These are phyloP conservation scores for Pyrenochaeta sp. DNA, from an alignment of 2,329 filamentous ascomycete genomes.

Conservation along the genomic window DNA sequence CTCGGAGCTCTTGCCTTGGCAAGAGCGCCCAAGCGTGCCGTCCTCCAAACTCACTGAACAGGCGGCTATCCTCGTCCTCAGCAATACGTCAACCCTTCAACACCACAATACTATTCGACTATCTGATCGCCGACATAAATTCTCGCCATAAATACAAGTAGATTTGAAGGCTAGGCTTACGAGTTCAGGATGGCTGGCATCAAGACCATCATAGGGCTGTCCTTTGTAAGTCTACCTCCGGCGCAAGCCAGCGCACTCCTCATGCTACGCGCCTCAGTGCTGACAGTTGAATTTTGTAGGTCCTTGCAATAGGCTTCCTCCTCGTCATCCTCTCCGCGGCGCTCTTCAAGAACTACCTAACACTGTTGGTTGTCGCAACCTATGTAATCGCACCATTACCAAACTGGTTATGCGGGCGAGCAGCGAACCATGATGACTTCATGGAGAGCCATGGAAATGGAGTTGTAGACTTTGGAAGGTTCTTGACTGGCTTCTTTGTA, in stretches of 20 bases:
- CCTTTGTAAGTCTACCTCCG: constrained; percentile 73
- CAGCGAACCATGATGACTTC: constrained; percentile 93
- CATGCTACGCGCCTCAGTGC: background rate
- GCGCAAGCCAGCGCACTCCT: constrained; percentile 20
- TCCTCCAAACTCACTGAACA: constrained; percentile 12
- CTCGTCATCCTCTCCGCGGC: constrained; percentile 98
- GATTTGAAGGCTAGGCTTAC: background rate
- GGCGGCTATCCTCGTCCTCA: constrained; percentile 12
- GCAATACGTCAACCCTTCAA: constrained; percentile 6
- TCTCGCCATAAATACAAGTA: background rate
- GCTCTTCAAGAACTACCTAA: constrained; percentile 93
- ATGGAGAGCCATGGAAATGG: constrained; percentile 84
- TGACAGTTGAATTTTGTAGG: constrained; percentile 53
- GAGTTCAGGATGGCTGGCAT: constrained; percentile 76
- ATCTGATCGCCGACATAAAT: background rate
- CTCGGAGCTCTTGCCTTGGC: constrained; percentile 28
- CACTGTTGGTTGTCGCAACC: constrained; percentile 92
- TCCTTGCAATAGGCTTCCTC: constrained; percentile 97
- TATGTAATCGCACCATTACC: constrained; percentile 93
- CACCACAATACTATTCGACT: constrained; percentile 1
- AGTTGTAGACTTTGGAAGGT: constrained; percentile 90
- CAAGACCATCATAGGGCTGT: constrained; percentile 98
- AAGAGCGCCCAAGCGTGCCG: constrained; percentile 19
- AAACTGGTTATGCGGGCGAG: constrained; percentile 94
- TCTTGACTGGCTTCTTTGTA: constrained; percentile 93